Conservation (phyloP, 176 grass and related monocot species). For the Carex littledalei region DNA sequence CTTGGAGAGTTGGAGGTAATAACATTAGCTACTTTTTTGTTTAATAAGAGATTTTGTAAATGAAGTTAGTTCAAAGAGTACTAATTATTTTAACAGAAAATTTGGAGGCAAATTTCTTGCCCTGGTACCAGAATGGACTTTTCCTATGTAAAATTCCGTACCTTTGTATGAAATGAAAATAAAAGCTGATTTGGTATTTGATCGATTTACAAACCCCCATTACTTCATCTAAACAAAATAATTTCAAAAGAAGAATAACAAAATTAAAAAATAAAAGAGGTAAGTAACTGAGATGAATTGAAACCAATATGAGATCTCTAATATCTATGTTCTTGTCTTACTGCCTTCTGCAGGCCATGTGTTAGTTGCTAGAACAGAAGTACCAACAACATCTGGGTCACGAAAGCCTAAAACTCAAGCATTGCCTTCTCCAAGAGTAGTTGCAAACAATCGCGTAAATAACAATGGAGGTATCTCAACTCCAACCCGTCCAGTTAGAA, state of each 20-base stretch:
- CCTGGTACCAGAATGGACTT: background rate
- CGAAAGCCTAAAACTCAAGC: constrained; percentile 7
- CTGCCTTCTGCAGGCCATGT: background rate
- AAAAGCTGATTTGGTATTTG: background rate
- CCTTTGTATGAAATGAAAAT: background rate
- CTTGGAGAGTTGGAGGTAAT: background rate
- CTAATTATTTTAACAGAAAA: background rate
- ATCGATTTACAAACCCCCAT: background rate
- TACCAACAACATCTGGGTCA: background rate
- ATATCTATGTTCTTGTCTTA: background rate
- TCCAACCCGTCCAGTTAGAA: constrained; percentile 10
- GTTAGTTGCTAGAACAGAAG: constrained; percentile 10
- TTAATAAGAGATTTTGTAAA: background rate
- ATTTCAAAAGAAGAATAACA: background rate
- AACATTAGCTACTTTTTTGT: background rate
- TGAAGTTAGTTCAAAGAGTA: background rate
- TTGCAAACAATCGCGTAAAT: background rate
- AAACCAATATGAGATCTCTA: background rate
- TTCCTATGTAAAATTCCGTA: background rate
- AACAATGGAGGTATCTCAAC: constrained; percentile 4
- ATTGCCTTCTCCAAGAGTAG: background rate
- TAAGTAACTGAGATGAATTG: background rate
- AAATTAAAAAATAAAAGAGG: background rate
- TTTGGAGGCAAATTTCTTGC: background rate
- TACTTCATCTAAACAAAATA: background rate